Base-by-base conservation (phyloP, 768 basidiomycete species). In the Lyophyllum decastes region DNA sequence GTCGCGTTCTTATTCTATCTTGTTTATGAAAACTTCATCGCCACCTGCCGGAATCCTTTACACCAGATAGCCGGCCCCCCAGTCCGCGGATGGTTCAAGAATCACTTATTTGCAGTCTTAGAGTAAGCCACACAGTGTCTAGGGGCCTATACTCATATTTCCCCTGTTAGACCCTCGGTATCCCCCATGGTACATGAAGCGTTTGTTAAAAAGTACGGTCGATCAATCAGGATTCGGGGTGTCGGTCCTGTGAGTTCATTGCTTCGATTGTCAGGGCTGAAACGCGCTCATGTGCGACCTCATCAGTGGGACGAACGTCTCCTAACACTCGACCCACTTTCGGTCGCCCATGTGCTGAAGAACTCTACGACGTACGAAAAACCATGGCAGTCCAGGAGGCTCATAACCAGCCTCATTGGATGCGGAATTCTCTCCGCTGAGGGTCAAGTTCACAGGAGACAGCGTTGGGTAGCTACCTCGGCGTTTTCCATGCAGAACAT, bases 401-500 rank as follows among this genome's bases (percentile, higher is more conserved):
- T 91, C 44, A 90, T 97, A 34, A 83, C 85, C 16, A 78, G 82
- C 54, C 81, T 95, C 57, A 89, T 97, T 57, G 94, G 94, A 0
- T 85, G 85, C 54, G 94, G 90, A 2, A 85, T 92, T 85, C 82
- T 93, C 24, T 84, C 88, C 17, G 87, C 90, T 2, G 92, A 93
- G 67, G 90, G 92, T 1, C 76, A 81, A 24, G 76, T 86, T 17
- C 92, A 96, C 73, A 90, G 82, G 63, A 86, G 92, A 35, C 94
- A 94, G 70, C 78, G 90, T 56, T 82, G 89, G 50, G 86, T 93
- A 22, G 85, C 82, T 1, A 87, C 84, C 0, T 88, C 91, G 7
- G 90, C 90, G 0, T 92, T 94, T 70, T 91, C 89, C 5, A 74
- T 83, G n/a, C 89, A 91, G 66, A 90, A 90, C 61, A 68, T 93